phyloP scores from a whole-genome alignment of 176 grass and related monocot species.

The Poa pratensis region DNA sequence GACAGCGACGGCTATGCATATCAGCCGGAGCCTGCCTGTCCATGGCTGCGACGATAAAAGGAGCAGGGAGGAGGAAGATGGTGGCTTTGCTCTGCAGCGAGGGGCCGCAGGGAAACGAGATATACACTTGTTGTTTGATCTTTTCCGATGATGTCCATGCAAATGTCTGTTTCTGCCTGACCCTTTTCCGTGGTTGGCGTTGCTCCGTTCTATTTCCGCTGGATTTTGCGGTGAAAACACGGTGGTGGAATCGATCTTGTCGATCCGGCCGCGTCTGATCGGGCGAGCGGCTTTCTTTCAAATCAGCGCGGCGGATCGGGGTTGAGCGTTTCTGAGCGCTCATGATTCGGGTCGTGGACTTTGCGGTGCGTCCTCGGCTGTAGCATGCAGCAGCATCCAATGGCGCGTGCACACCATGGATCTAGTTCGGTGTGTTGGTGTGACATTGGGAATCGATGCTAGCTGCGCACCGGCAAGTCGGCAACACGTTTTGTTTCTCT shows the following conservation, averaged over 20 bases:
- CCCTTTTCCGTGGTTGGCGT: conserved; percentile 14
- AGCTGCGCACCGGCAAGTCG: background rate
- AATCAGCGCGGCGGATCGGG: background rate
- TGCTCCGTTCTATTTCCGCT: background rate
- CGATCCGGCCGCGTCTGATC: too few relatives aligned
- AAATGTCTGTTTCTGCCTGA: conserved; percentile 38
- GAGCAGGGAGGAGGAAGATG: background rate
- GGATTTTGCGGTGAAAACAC: background rate
- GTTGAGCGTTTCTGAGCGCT: background rate
- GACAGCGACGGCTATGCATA: conserved; percentile 61
- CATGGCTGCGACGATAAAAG: background rate
- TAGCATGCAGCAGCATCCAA: background rate
- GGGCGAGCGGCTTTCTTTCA: conserved; percentile 1
- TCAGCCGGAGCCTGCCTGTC: conserved; percentile 51
- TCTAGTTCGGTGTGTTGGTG: background rate
- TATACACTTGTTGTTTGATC: conserved; percentile 2
- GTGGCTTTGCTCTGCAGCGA: background rate
- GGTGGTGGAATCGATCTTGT: background rate
- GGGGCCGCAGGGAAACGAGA: background rate
- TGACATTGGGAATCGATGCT: background rate
- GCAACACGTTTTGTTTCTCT: background rate
- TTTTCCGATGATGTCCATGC: background rate
- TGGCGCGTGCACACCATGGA: background rate
- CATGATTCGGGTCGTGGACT: background rate
- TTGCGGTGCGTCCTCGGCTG: background rate